Conservation (phyloP, 1,139 yeast species). For the Yamadazyma membranifaciens region DNA sequence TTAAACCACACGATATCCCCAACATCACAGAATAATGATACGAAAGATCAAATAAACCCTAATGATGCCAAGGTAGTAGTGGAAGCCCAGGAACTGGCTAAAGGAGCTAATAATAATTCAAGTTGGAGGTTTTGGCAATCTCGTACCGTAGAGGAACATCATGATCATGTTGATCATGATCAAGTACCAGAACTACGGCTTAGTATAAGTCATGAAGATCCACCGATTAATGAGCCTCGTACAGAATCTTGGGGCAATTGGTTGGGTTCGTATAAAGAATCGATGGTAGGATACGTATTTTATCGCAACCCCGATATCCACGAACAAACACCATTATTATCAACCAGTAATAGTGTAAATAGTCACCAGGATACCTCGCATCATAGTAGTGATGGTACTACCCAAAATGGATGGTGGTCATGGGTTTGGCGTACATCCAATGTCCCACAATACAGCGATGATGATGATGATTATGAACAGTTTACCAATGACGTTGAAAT, state of each 20-base stretch:
- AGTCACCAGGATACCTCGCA: not conserved
- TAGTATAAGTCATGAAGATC: slow-evolving; percentile 2
- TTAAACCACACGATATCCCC: slow-evolving; percentile 11
- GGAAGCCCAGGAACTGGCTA: not conserved
- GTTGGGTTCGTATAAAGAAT: slow-evolving; percentile 8
- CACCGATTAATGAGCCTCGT: not conserved
- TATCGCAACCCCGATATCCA: slow-evolving; percentile 3
- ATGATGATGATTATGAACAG: slow-evolving; percentile 18
- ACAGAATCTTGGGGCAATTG: slow-evolving; percentile 9
- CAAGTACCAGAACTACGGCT: slow-evolving; percentile 7
- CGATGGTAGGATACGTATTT: slow-evolving; percentile 11
- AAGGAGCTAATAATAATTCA: not conserved
- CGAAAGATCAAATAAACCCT: not conserved
- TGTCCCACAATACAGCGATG: slow-evolving; percentile 14
- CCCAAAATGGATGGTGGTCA: slow-evolving; percentile 5
- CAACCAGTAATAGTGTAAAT: not conserved
- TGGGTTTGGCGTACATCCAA: slow-evolving; percentile 8
- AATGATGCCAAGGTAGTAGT: not conserved
- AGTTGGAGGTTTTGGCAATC: slow-evolving; percentile 12
- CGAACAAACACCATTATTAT: slow-evolving; percentile 7
- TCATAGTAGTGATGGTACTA: not conserved
- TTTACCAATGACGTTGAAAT: slow-evolving; percentile 24
- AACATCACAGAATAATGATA: slow-evolving; percentile 10
- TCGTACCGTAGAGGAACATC: no score
- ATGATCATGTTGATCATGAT: not conserved